These are phyloP conservation scores for Seiridium unicorne DNA, from an alignment of 2,329 filamentous ascomycete species.

Conservation along the genomic window DNA sequence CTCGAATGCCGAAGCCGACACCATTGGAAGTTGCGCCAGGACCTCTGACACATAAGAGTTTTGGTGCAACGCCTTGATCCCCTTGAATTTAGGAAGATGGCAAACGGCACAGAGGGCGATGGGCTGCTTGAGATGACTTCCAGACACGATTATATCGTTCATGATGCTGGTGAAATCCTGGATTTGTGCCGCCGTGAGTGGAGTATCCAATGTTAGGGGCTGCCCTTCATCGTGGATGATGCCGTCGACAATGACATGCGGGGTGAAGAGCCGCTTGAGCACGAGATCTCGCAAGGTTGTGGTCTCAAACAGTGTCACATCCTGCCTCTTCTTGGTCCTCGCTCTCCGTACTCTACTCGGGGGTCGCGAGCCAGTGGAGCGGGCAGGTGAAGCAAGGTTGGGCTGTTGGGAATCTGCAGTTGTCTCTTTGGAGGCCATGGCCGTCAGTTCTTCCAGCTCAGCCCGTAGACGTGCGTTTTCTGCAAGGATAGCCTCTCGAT, in stretches of 20 bases:
- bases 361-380: neutral
- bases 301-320: slow-evolving; percentile 4
- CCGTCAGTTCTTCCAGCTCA: slow-evolving; percentile 6
- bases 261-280: slow-evolving; percentile 9
- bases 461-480: slow-evolving; percentile 9
- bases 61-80: neutral
- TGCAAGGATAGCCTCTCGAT: slow-evolving; percentile 3
- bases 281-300: slow-evolving; percentile 11
- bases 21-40: slow-evolving; percentile 8
- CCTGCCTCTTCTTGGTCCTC: neutral
- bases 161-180: slow-evolving; percentile 10
- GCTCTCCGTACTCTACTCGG: neutral
- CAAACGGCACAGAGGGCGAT: slow-evolving; percentile 13
- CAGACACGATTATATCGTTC: slow-evolving; percentile 8
- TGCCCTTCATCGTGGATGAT: neutral
- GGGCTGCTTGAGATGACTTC: slow-evolving; percentile 7
- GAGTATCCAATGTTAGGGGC: slow-evolving; percentile 9
- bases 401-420: neutral
- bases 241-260: slow-evolving; percentile 7
- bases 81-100: slow-evolving; percentile 13
- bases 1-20: slow-evolving; percentile 8
- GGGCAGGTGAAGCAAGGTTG: neutral
- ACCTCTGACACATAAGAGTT: slow-evolving; percentile 11
- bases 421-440: neutral
- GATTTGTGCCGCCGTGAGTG: slow-evolving; percentile 9